Percentiles rank a stretch among this genome's conserved stretches.
Conservation (phyloP, 2,329 filamentous ascomycete species). For the Colletotrichum lentis region DNA sequence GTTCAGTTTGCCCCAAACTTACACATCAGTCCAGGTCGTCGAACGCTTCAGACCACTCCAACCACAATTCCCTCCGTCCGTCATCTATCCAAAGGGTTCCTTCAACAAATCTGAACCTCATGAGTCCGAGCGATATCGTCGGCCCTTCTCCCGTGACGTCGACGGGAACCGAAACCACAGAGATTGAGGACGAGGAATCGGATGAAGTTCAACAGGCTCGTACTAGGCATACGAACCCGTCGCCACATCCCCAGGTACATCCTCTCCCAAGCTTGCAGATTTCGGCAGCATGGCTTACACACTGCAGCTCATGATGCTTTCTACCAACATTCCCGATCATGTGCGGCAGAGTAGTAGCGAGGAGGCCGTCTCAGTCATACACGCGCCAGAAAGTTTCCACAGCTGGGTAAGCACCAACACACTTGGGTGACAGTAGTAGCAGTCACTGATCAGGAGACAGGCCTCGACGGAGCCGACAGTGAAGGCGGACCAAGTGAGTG, state of each 20-base stretch:
- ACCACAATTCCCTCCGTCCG: conserved; percentile 61
- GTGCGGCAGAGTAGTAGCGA: conserved; percentile 71
- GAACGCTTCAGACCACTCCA: conserved; percentile 46
- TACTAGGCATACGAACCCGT: conserved; percentile 47
- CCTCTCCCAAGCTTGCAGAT: neutral
- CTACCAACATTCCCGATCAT: conserved; percentile 65
- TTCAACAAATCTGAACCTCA: conserved; percentile 62
- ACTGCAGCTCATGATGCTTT: conserved; percentile 59
- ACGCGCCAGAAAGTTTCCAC: conserved; percentile 84
- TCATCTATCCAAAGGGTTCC: conserved; percentile 58
- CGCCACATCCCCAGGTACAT: conserved; percentile 52
- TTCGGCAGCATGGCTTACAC: neutral
- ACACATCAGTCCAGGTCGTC: conserved; percentile 54
- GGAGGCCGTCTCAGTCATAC: conserved; percentile 88
- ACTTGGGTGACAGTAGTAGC: neutral
- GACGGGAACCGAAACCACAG: conserved; percentile 82
- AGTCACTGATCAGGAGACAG: conserved; percentile 47
- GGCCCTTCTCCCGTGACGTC: conserved; percentile 87
- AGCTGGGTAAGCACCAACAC: conserved; percentile 70
- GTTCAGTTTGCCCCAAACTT: conserved; percentile 10
- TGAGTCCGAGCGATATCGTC: conserved; percentile 74
- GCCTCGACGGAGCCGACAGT: conserved; percentile 52
- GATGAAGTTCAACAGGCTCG: conserved; percentile 64
- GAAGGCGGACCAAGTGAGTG: conserved; percentile 48
- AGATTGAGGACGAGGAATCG: conserved; percentile 80